Evolutionary conservation across 1,139 yeast genomes (phyloP).

Genomic region (Yamadazyma spencermartinsiae): DNA sequence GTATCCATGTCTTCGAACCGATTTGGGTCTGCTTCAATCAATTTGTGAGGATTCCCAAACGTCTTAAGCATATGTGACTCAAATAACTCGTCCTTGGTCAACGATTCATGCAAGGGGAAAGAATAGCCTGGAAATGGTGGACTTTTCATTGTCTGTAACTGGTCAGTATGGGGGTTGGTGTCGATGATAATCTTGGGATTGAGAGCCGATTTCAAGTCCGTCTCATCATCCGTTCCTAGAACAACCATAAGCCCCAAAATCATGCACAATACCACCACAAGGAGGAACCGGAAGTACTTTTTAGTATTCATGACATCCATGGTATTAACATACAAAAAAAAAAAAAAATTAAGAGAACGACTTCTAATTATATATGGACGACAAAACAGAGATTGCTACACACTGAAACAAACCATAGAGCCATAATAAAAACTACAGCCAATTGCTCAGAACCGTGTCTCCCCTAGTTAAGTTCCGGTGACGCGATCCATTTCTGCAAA

Average conservation of each 20-base stretch:
- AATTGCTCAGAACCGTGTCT: too few species aligned
- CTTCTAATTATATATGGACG: neutral
- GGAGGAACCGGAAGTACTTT: neutral
- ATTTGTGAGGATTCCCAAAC: conserved; percentile 21
- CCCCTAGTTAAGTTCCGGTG: too few species aligned
- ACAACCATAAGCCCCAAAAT: neutral
- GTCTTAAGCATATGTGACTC: conserved; percentile 13
- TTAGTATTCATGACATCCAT: neutral
- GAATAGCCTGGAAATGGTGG: too few species aligned
- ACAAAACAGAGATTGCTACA: neutral
- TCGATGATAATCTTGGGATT: neutral
- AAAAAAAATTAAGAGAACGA: too few species aligned
- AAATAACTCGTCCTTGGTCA: conserved; percentile 9
- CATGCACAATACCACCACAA: neutral
- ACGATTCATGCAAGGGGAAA: conserved; percentile 12
- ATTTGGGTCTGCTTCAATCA: neutral
- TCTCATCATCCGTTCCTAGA: neutral
- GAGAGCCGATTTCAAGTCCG: neutral
- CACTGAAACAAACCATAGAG: neutral
- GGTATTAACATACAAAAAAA: too few species aligned
- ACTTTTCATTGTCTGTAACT: neutral
- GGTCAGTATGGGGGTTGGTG: neutral
- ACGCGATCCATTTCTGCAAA: too few species aligned
- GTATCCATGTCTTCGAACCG: neutral
- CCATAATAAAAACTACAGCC: too few species aligned